A percentile compares a stretch with the other conserved stretches of the same genome.
Evolutionary conservation across 1,139 yeast species (phyloP).

Genomic region (Chernovozyma aurita): DNA sequence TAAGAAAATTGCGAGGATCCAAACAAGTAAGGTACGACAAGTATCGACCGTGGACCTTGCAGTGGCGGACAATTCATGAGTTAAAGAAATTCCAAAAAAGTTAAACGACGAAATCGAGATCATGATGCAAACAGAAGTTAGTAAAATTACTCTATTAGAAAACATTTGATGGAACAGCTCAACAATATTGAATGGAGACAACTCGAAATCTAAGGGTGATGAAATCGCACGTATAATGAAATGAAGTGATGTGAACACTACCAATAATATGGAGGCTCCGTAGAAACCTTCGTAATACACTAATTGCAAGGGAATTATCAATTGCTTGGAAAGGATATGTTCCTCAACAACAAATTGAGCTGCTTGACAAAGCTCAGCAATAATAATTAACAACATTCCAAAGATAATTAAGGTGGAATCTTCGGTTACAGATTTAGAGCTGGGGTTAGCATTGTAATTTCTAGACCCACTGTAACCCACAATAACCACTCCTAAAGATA

Average conservation of each 20-base stretch:
- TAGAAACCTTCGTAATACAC: slow-evolving; percentile 76
- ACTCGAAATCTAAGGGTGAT: slow-evolving; percentile 28
- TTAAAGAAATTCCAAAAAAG: slow-evolving; percentile 68
- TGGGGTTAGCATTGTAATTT: slow-evolving; percentile 15
- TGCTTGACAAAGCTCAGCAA: slow-evolving; percentile 68
- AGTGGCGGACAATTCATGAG: slow-evolving; percentile 66
- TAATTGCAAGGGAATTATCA: slow-evolving; percentile 58
- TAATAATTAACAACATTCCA: slow-evolving; percentile 56
- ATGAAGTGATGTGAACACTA: slow-evolving; percentile 42
- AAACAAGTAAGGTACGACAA: slow-evolving; percentile 69
- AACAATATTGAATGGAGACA: slow-evolving; percentile 54
- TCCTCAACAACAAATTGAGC: slow-evolving; percentile 79
- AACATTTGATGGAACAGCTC: slow-evolving; percentile 51
- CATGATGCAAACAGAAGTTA: slow-evolving; percentile 64
- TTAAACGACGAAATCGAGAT: slow-evolving; percentile 69
- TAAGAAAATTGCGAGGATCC: slow-evolving; percentile 67
- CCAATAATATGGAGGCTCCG: slow-evolving; percentile 48
- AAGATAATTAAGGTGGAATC: slow-evolving; percentile 28
- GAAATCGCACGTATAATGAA: slow-evolving; percentile 33
- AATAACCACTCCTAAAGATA: slow-evolving; percentile 62
- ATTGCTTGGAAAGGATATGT: slow-evolving; percentile 50
- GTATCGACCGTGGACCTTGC: slow-evolving; percentile 79
- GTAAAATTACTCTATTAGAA: slow-evolving; percentile 34
- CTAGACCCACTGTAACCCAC: slow-evolving; percentile 68
- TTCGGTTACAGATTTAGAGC: slow-evolving; percentile 6